These are phyloP conservation scores for Penicillium sp. DNA, from an alignment of 2,329 filamentous ascomycete species.

Conservation along the genomic window DNA sequence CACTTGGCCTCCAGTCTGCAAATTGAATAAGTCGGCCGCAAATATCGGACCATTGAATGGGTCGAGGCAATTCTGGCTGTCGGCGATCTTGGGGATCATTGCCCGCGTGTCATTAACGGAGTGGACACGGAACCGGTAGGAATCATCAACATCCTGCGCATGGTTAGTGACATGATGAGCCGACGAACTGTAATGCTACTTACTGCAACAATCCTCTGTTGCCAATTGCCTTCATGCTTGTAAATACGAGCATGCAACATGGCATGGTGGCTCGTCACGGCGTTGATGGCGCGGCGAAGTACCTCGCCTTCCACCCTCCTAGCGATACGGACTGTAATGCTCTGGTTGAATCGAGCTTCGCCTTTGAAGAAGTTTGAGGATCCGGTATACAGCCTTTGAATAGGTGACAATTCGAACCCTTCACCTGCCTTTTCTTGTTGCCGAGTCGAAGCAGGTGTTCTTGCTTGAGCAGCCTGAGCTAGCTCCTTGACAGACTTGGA, in stretches of 20 bases:
- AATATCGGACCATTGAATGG: conserved; percentile 33
- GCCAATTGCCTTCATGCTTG: conserved; percentile 20
- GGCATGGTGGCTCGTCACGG: conserved; percentile 28
- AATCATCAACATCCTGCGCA: conserved; percentile 25
- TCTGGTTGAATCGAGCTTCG: conserved; percentile 30
- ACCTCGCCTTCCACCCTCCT: conserved; percentile 19
- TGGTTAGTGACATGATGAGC: conserved; percentile 6
- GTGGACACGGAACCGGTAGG: conserved; percentile 29
- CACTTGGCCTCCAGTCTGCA: conserved; percentile 27
- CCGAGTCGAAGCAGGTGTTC: conserved; percentile 8
- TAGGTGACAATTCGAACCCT: conserved; percentile 29
- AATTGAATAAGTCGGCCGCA: conserved; percentile 35
- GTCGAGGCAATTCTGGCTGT: conserved; percentile 29
- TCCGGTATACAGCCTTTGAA: conserved; percentile 31
- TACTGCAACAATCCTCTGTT: conserved; percentile 24
- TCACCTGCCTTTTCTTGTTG: conserved; percentile 24
- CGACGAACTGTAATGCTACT: not conserved
- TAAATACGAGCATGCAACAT: conserved; percentile 32
- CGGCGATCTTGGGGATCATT: conserved; percentile 24
- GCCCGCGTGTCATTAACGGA: conserved; percentile 17
- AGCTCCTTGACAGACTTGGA: conserved; percentile 29
- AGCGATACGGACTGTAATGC: conserved; percentile 29
- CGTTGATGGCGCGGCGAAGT: conserved; percentile 24
- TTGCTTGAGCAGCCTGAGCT: conserved; percentile 19
- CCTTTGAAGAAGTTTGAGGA: conserved; percentile 19